A percentile compares a stretch with the other conserved stretches of the same genome.
phyloP scores from a whole-genome alignment of 805 yeast genomes.

The Candida tallmaniae region DNA sequence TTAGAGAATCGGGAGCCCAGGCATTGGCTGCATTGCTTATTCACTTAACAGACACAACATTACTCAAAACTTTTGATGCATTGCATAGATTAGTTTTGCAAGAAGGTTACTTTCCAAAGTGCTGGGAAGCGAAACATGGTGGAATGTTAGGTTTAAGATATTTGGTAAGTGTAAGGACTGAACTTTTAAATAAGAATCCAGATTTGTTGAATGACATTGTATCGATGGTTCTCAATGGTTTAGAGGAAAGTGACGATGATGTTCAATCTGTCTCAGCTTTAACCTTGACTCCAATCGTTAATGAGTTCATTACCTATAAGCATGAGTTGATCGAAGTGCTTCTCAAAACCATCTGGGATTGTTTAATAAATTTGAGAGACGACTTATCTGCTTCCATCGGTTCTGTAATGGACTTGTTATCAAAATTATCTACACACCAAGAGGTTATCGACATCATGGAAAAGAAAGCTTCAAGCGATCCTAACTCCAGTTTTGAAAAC shows the following conservation, averaged over 20 bases:
- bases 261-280: constrained; percentile 97
- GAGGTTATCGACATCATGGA: constrained; percentile 73
- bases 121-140: constrained; percentile 99
- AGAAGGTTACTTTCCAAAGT: constrained; percentile 43
- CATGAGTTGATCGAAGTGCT: constrained; percentile 45
- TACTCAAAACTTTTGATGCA: constrained; percentile 58
- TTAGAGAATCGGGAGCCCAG: constrained; percentile 94
- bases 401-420: constrained; percentile 89
- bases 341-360: constrained; percentile 81
- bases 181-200: constrained; percentile 58
- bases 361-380: constrained; percentile 78
- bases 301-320: constrained; percentile 72
- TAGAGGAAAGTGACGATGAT: constrained; percentile 79
- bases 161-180: constrained; percentile 84
- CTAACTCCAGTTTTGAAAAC: constrained; percentile 57
- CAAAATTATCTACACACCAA: constrained; percentile 78
- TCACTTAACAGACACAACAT: constrained; percentile 60
- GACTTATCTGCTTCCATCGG: constrained; percentile 95
- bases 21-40: constrained; percentile 81
- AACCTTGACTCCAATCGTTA: constrained; percentile 83
- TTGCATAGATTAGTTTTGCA: constrained; percentile 71
- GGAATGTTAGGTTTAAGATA: constrained; percentile 92
- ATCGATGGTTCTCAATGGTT: constrained; percentile 81
- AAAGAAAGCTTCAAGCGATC: constrained; percentile 48
- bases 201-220: constrained; percentile 67